These are phyloP conservation scores for Massospora cicadina DNA, from an alignment of 371 early-diverging fungal genomes.

Conservation along the genomic window DNA sequence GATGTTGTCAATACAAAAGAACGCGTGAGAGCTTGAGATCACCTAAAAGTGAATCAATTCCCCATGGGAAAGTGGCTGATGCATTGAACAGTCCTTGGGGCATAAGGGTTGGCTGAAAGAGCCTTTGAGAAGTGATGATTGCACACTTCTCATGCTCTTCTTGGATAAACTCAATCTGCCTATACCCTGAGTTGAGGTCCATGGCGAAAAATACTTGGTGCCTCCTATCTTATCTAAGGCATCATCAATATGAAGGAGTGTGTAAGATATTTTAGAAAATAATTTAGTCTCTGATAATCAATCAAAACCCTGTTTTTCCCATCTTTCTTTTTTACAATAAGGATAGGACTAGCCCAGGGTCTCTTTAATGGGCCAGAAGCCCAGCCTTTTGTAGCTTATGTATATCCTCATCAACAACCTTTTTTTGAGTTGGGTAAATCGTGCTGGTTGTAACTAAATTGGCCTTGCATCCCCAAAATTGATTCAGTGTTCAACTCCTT, in stretches of 20 bases:
- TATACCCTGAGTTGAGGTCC: background rate
- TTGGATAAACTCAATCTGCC: background rate
- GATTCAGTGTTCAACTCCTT: background rate
- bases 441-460: background rate
- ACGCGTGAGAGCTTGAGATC: background rate
- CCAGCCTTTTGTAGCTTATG: background rate
- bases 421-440: background rate
- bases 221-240: background rate
- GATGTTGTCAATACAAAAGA: background rate
- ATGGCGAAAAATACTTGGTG: background rate
- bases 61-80: background rate
- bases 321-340: background rate
- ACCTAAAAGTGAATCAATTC: background rate
- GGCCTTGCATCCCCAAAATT: background rate
- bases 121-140: background rate
- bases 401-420: background rate
- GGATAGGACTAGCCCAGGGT: background rate
- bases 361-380: background rate
- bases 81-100: background rate
- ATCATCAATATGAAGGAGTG: background rate
- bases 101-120: background rate
- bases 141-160: background rate
- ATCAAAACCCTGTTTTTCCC: background rate
- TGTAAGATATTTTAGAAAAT: background rate
- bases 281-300: background rate